Evolutionary conservation across 495 filamentous ascomycete genomes (phyloP).

Genomic region (Hypomontagnella monticulosa): DNA sequence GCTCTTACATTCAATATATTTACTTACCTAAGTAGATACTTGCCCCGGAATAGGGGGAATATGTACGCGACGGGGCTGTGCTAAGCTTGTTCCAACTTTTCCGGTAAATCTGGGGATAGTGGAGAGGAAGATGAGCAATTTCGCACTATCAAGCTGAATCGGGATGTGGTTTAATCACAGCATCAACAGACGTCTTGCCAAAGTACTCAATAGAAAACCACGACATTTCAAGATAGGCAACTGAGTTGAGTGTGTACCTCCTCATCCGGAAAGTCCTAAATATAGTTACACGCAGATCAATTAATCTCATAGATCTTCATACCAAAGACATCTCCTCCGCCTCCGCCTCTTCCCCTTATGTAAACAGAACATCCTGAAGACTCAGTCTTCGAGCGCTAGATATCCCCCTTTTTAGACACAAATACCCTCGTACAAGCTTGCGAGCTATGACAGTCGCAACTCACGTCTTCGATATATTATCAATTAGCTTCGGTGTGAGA

Average conservation of each 20-base stretch:
- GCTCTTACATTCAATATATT: neutral
- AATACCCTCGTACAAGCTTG: too few relatives aligned
- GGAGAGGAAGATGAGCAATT: slow-evolving; percentile 5
- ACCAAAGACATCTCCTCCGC: neutral
- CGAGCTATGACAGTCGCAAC: too few relatives aligned
- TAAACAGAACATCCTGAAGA: too few relatives aligned
- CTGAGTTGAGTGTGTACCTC: neutral
- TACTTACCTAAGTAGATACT: neutral
- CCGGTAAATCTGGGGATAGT: neutral
- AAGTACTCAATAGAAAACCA: neutral
- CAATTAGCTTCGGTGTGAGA: too few relatives aligned
- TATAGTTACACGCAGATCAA: slow-evolving; percentile 16
- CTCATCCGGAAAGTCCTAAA: slow-evolving; percentile 9
- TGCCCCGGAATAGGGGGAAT: neutral
- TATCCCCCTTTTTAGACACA: too few relatives aligned
- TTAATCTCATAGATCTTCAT: neutral
- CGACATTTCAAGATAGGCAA: slow-evolving; percentile 12
- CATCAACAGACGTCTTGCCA: neutral
- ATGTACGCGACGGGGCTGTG: slow-evolving; percentile 1
- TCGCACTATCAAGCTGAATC: slow-evolving; percentile 25
- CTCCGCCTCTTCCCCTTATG: neutral
- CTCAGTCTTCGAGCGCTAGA: too few relatives aligned
- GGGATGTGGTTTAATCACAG: slow-evolving; percentile 3
- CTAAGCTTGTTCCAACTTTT: neutral
- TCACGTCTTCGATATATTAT: too few relatives aligned